Conservation (phyloP, 1,284 basidiomycete species). For the Crepidotus sp. region DNA sequence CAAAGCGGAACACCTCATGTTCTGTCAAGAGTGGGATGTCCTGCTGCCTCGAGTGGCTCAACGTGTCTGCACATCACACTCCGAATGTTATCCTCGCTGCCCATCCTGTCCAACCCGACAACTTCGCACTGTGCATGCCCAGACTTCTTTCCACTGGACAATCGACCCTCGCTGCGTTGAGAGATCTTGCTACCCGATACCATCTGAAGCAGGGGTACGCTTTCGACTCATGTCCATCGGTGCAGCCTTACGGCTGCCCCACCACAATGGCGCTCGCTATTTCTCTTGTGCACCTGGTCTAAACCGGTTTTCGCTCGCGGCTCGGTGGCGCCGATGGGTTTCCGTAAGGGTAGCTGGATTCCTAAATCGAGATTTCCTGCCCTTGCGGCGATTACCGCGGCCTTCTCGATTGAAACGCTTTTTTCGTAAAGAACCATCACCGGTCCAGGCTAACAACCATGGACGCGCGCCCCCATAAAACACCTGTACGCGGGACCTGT, state of each 20-base stretch:
- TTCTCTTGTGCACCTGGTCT: constrained; percentile 1
- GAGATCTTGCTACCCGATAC: not conserved
- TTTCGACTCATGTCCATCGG: not conserved
- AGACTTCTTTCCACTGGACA: constrained; percentile 1
- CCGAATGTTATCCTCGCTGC: constrained; percentile 11
- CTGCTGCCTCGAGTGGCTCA: constrained; percentile 8
- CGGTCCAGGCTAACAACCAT: constrained; percentile 12
- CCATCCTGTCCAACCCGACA: constrained; percentile 7
- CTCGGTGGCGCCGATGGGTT: constrained; percentile 9
- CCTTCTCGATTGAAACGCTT: constrained; percentile 26
- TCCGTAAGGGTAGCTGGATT: constrained; percentile 3
- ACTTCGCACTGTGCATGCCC: not conserved
- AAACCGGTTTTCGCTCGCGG: constrained; percentile 6
- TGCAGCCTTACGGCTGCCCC: constrained; percentile 8
- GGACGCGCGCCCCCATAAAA: constrained; percentile 14
- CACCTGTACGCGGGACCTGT: not conserved
- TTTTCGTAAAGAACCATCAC: constrained; percentile 19
- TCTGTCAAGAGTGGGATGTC: constrained; percentile 6
- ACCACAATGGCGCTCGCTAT: not conserved
- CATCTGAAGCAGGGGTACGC: not conserved
- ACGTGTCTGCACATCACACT: constrained; percentile 10
- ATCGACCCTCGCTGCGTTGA: not conserved
- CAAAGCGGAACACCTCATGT: constrained; percentile 3
- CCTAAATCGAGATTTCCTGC: constrained; percentile 13
- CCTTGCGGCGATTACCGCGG: constrained; percentile 31